Evolutionary conservation across 2,329 filamentous ascomycete species (phyloP).

Genomic region (Leptographium lundbergii): DNA sequence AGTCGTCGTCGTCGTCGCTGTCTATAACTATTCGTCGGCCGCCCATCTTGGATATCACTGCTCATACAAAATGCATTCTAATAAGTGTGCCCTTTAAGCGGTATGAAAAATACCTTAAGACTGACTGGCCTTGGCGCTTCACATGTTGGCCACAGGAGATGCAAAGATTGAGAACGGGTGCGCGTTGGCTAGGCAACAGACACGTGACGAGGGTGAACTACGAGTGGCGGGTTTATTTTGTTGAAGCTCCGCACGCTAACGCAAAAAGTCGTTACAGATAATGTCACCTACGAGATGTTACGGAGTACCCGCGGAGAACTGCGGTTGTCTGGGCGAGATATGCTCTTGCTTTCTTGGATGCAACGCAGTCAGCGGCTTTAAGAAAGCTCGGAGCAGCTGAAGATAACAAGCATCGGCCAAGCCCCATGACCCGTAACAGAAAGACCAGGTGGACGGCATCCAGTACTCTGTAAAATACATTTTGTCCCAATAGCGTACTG

Average conservation of each 20-base stretch:
- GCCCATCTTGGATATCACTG: not conserved
- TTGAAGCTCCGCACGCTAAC: no score
- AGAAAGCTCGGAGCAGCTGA: no score
- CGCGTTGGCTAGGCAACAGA: not conserved
- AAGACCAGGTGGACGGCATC: not conserved
- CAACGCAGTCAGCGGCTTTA: no score
- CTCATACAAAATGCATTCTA: not conserved
- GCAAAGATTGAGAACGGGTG: not conserved
- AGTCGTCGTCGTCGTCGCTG: constrained; percentile 8
- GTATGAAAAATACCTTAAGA: not conserved
- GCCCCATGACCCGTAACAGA: no score
- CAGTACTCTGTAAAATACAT: not conserved
- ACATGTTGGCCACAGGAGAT: not conserved
- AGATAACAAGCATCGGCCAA: no score
- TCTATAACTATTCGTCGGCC: constrained; percentile 7
- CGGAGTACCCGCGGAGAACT: no score
- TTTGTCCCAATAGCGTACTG: not conserved
- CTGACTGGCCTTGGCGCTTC: not conserved
- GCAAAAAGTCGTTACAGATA: no score
- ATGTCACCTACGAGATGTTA: no score
- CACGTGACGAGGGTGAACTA: not conserved
- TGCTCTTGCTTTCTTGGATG: no score
- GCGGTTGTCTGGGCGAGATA: no score
- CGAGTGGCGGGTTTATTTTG: no score
- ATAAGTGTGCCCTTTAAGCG: not conserved